These are phyloP conservation scores for Datisca glomerata DNA, from an alignment of 306 rosid species.

Conservation along the genomic window DNA sequence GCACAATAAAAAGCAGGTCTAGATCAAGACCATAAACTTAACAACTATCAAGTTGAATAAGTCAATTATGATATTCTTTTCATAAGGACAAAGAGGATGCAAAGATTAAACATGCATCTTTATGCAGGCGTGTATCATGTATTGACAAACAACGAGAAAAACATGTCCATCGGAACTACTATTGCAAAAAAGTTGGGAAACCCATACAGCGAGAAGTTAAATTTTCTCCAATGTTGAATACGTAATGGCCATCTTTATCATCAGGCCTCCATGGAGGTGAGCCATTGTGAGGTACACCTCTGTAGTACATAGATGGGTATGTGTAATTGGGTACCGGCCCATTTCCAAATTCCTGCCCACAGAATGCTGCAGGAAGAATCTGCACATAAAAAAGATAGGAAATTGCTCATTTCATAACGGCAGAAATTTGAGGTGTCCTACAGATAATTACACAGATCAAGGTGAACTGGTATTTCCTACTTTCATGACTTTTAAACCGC, in stretches of 20 bases:
- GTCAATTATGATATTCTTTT: too few species aligned
- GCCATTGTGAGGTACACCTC: conserved; percentile 45
- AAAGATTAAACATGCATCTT: too few species aligned
- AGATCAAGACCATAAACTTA: too few species aligned
- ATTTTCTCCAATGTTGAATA: conserved; percentile 51
- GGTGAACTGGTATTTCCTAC: background rate
- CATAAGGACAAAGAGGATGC: too few species aligned
- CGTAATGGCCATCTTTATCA: conserved; percentile 68
- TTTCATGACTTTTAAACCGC: background rate
- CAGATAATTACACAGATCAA: background rate
- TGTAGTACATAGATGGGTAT: conserved; percentile 36
- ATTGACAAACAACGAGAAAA: background rate
- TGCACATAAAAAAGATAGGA: conserved; percentile 8
- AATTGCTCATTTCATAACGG: background rate
- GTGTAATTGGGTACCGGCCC: conserved; percentile 34
- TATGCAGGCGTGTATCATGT: too few species aligned
- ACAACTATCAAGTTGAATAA: too few species aligned
- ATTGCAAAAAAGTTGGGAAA: conserved; percentile 1
- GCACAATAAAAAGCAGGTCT: too few species aligned
- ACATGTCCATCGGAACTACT: background rate
- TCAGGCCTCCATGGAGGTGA: conserved; percentile 83
- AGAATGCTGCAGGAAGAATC: conserved; percentile 43
- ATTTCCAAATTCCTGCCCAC: conserved; percentile 50
- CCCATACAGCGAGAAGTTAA: conserved; percentile 56
- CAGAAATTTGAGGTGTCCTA: background rate